phyloP scores from a whole-genome alignment of 306 rosid species.

The Clitoria ternatea region DNA sequence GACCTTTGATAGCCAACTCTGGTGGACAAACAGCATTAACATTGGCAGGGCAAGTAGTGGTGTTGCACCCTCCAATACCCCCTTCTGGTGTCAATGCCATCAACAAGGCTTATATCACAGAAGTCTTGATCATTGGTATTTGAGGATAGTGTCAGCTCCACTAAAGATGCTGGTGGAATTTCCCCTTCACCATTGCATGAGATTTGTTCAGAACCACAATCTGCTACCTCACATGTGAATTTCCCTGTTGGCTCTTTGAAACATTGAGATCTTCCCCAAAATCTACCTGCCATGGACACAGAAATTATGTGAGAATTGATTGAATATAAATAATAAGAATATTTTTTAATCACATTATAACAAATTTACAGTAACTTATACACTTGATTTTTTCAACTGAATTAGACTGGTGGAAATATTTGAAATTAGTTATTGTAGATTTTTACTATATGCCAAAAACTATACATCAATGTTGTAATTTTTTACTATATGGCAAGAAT shows the following conservation, averaged over 20 bases:
- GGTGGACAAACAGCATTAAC: constrained; percentile 7
- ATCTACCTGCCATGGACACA: too few relatives aligned
- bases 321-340: too few relatives aligned
- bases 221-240: neutral
- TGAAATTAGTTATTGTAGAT: too few relatives aligned
- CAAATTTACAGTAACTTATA: too few relatives aligned
- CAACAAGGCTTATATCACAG: constrained; percentile 26
- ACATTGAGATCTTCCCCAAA: constrained; percentile 25
- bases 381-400: too few relatives aligned
- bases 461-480: too few relatives aligned
- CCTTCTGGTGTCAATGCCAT: constrained; percentile 27
- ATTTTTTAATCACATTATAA: too few relatives aligned
- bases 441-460: too few relatives aligned
- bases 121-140: neutral
- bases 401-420: too few relatives aligned
- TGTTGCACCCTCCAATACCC: neutral
- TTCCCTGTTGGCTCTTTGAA: neutral
- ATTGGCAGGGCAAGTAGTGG: constrained; percentile 17
- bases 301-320: too few relatives aligned
- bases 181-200: constrained; percentile 24
- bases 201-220: constrained; percentile 16
- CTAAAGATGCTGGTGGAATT: constrained; percentile 19
- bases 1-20: constrained; percentile 14
- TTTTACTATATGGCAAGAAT: too few relatives aligned
- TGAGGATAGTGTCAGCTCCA: constrained; percentile 7